A percentile compares a stretch with the other conserved stretches of the same genome.
Evolutionary conservation across 208 protist species (phyloP).

Genomic region (Acanthamoeba healyi): DNA sequence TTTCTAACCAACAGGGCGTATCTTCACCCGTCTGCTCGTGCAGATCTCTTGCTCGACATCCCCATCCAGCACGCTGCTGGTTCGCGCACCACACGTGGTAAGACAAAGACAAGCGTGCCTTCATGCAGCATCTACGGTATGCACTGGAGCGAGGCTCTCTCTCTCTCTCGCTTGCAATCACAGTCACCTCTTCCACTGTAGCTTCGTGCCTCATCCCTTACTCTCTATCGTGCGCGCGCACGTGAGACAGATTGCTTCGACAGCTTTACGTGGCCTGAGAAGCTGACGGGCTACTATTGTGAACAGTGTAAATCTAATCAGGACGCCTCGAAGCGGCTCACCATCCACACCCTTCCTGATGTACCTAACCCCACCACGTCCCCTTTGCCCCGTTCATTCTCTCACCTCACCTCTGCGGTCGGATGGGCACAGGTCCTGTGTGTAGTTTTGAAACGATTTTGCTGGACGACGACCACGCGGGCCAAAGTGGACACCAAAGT

Average conservation of each 20-base stretch:
- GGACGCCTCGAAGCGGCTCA: conserved; percentile 46
- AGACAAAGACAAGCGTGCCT: neutral
- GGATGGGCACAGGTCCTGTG: conserved; percentile 16
- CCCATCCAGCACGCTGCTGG: neutral
- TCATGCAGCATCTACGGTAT: conserved; percentile 24
- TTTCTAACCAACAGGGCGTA: neutral
- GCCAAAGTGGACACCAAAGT: conserved; percentile 67
- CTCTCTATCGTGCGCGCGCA: neutral
- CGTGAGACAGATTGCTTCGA: conserved; percentile 20
- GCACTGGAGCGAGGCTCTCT: neutral
- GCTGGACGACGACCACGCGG: conserved; percentile 42
- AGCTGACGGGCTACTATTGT: conserved; percentile 46
- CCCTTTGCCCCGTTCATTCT: neutral
- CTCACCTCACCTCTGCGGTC: neutral
- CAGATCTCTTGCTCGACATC: conserved; percentile 26
- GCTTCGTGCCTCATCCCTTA: neutral
- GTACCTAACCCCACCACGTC: neutral
- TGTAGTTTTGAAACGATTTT: conserved; percentile 69
- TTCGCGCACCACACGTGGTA: neutral
- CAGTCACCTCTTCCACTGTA: neutral
- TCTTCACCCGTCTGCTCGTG: neutral
- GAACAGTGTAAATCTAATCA: conserved; percentile 46
- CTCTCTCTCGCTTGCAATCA: too few relatives aligned
- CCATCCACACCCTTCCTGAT: conserved; percentile 14
- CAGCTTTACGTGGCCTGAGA: conserved; percentile 43